Evolutionary conservation across 2,329 filamentous ascomycete genomes (phyloP).

Genomic region (Paradendryphiella salina): DNA sequence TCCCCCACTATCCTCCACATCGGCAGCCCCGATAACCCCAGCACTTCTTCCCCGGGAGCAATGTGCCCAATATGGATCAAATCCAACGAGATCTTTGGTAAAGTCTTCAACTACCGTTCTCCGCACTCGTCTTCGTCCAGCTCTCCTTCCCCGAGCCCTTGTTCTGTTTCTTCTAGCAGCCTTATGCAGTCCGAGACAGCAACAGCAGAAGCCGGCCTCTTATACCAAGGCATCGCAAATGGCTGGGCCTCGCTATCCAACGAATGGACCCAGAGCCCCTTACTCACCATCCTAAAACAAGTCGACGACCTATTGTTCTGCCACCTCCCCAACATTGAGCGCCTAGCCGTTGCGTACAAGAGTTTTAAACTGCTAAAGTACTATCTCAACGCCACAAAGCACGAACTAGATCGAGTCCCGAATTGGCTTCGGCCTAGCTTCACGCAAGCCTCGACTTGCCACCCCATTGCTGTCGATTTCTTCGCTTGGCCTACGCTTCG

Average conservation of each 20-base stretch:
- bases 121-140: neutral
- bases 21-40: conserved; percentile 18
- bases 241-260: conserved; percentile 32
- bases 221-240: conserved; percentile 37
- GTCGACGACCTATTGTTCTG: conserved; percentile 38
- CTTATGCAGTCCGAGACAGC: conserved; percentile 2
- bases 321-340: conserved; percentile 29
- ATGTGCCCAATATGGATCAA: conserved; percentile 37
- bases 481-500: conserved; percentile 43
- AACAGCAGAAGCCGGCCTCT: conserved; percentile 31
- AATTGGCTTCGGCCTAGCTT: conserved; percentile 36
- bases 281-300: conserved; percentile 33
- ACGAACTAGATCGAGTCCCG: conserved; percentile 33
- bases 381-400: conserved; percentile 36
- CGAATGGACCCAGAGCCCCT: conserved; percentile 38
- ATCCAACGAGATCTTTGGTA: conserved; percentile 38
- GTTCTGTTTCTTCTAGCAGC: neutral
- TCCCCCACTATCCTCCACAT: conserved; percentile 39
- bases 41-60: conserved; percentile 7
- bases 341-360: conserved; percentile 38
- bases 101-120: conserved; percentile 24
- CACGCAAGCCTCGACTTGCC: conserved; percentile 29
- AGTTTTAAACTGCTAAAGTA: conserved; percentile 44
- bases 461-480: conserved; percentile 41
- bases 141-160: neutral